Percentiles rank a stretch among this genome's conserved stretches.
Evolutionary conservation across 192 early-diverging fungal genomes (phyloP).

Genomic region (Umbelopsis ramanniana): DNA sequence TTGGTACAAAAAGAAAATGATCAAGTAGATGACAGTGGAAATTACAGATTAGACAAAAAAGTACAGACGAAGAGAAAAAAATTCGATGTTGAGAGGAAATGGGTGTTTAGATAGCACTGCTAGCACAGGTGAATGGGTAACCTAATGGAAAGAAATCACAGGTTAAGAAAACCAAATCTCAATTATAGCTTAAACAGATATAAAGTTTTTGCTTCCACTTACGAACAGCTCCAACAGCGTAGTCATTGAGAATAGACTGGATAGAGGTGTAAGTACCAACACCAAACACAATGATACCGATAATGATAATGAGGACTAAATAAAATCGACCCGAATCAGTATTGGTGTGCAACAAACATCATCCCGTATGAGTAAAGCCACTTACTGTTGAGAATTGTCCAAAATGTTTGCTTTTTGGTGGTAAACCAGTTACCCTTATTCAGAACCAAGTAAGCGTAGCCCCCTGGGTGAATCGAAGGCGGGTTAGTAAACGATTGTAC

Average conservation of each 20-base stretch:
- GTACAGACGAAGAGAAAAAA: neutral
- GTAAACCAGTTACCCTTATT: constrained; percentile 7
- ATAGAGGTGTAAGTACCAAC: constrained; percentile 17
- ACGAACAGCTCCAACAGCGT: constrained; percentile 10
- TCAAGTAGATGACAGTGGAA: too few relatives aligned
- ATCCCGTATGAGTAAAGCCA: too few relatives aligned
- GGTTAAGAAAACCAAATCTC: neutral
- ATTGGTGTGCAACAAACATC: neutral
- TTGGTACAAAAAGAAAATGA: too few relatives aligned
- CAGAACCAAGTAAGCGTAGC: constrained; percentile 7
- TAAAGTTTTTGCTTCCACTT: neutral
- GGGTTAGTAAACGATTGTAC: too few relatives aligned
- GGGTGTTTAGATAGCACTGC: constrained; percentile 4
- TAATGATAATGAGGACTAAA: neutral
- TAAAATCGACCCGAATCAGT: neutral
- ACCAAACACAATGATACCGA: constrained; percentile 2
- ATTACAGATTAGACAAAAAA: neutral
- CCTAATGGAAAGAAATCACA: neutral
- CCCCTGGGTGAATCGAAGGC: neutral
- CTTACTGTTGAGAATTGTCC: neutral
- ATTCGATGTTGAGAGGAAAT: neutral
- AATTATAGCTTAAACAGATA: neutral
- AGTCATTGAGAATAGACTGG: constrained; percentile 5
- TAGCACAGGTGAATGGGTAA: constrained; percentile 5
- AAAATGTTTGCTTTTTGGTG: neutral